Base-by-base conservation (phyloP, 208 protist genomes). In the Trichomonas gallinae region DNA sequence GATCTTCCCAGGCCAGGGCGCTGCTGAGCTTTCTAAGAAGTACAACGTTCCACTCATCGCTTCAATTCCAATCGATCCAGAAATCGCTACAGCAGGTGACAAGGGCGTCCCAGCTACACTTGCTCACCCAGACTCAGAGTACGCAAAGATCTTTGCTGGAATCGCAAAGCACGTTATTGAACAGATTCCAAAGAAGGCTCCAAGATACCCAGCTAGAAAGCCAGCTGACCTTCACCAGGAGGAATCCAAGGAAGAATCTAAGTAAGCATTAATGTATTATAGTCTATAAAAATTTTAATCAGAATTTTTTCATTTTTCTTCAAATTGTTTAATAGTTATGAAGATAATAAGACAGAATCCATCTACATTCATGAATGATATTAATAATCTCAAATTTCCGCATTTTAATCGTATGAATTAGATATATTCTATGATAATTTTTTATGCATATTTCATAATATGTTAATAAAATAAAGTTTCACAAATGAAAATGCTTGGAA, bases 1-100 rank as follows among this genome's bases (percentile, higher is more conserved):
- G 17, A 93, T 93, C n/a, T 93, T 93, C 87, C 87, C 87, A 48
- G 87, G 87, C 15, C 26, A 93, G 17, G 87, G 87, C 36, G 87
- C 87, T 48, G 87, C 42, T 34, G 9, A 93, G 10, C 44, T 93
- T 38, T 93, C 87, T 1, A 38, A 58, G 87, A 38, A 51, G 44
- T 38, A 58, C 44, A 93, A 93, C 44, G 44, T 93, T 51, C 87
- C 87, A 36, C 15, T 93, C n/a, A n/a, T 93, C 8, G 87, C 40
- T 34, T 93, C 87, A 17, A 51, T 93, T 10, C 87, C 87, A 51
- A 93, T 93, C 15, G 87, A 58, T 36, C 87, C 87, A 26, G 40
- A 48, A 38, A 93, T 93, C 26, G 40, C 87, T 17, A 23, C 42
- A 51, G 48, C n/a, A 15, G 40, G 44, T 0, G 87, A 93, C 31